phyloP scores from a whole-genome alignment of 805 yeast species.

The Yarrowia hollandica region DNA sequence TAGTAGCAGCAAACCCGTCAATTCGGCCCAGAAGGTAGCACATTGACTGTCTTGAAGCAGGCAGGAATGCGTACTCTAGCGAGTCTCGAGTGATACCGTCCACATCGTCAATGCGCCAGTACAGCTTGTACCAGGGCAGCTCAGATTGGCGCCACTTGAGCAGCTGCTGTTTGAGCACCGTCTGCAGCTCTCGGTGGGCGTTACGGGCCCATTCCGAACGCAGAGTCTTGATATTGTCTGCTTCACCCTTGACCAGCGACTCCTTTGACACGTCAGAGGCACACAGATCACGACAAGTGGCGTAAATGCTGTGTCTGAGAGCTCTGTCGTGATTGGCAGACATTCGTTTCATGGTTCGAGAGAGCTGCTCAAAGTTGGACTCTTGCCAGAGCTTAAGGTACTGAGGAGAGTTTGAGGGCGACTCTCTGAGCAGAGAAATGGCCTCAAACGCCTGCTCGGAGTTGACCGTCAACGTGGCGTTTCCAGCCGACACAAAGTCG shows the following conservation, averaged over 20 bases:
- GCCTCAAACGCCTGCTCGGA: constrained; percentile 26
- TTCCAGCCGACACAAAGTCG: constrained; percentile 33
- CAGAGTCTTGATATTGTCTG: constrained; percentile 31
- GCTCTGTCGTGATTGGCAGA: constrained; percentile 27
- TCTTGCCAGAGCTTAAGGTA: constrained; percentile 34
- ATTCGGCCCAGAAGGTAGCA: constrained; percentile 41
- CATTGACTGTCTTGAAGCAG: constrained; percentile 37
- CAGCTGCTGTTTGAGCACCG: constrained; percentile 37
- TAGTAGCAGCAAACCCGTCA: constrained; percentile 33
- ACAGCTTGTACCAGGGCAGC: constrained; percentile 45
- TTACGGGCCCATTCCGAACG: constrained; percentile 41
- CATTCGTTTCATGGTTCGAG: constrained; percentile 23
- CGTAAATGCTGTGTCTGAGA: constrained; percentile 6
- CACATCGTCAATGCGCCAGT: constrained; percentile 43
- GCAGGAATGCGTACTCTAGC: constrained; percentile 36
- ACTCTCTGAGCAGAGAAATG: constrained; percentile 33
- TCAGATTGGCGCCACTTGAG: constrained; percentile 31
- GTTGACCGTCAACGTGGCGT: constrained; percentile 2
- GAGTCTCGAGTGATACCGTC: constrained; percentile 35
- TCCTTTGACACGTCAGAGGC: constrained; percentile 23
- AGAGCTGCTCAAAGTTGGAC: constrained; percentile 36
- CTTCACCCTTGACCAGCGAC: constrained; percentile 30
- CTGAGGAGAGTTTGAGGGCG: constrained; percentile 37
- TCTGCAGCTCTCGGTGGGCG: constrained; percentile 46
- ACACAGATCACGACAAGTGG: constrained; percentile 22